These are phyloP conservation scores for Boletus semigastroideus DNA, from an alignment of 1,284 basidiomycete genomes.

Conservation along the genomic window DNA sequence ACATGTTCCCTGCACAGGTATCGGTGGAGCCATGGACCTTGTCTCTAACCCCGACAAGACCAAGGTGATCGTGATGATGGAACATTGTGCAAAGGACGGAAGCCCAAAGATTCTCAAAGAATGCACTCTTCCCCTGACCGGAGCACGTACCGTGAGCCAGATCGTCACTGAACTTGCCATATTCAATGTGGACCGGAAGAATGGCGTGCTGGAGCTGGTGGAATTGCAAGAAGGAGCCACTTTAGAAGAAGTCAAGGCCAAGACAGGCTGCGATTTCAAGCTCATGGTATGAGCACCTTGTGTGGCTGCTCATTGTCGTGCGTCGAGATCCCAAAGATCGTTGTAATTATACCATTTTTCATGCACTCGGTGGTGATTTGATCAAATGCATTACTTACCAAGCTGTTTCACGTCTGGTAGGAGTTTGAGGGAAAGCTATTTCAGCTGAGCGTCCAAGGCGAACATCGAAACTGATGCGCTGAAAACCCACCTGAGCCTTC, in stretches of 20 bases:
- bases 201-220: conserved; percentile 72
- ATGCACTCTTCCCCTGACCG: conserved; percentile 87
- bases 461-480: too few relatives aligned
- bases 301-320: conserved; percentile 17
- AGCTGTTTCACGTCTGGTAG: too few relatives aligned
- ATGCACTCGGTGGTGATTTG: background rate
- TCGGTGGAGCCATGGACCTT: conserved; percentile 96
- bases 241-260: conserved; percentile 80
- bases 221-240: conserved; percentile 85
- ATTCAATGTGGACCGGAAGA: conserved; percentile 81
- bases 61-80: conserved; percentile 85
- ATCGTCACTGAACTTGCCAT: conserved; percentile 94
- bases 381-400: background rate
- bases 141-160: conserved; percentile 79
- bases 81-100: conserved; percentile 90
- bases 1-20: conserved; percentile 47
- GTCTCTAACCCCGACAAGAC: conserved; percentile 92
- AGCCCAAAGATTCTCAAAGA: conserved; percentile 83
- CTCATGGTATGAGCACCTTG: conserved; percentile 45
- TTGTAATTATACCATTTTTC: conserved; percentile 14
- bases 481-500: too few relatives aligned
- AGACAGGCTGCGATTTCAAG: conserved; percentile 82
- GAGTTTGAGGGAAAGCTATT: too few relatives aligned
- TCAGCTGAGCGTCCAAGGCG: too few relatives aligned
- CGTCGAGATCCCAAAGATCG: background rate